Evolutionary conservation across 331 rosid genomes (phyloP), one percentile per base, ranked within the genome.

Genomic region (Rosa hybrid): DNA sequence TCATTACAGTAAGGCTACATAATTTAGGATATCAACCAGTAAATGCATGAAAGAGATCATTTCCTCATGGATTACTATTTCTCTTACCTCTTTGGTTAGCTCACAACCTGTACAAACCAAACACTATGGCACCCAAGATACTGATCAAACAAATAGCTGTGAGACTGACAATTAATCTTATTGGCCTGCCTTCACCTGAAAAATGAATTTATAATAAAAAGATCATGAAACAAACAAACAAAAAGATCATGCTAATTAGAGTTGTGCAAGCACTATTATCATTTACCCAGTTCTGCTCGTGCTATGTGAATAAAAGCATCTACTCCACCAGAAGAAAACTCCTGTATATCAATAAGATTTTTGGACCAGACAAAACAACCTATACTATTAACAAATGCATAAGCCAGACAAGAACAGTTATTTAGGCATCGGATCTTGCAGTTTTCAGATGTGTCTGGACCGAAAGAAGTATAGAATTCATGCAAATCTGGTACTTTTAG

Each of bases 401-500:
- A 51, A 14, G 56, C 56, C 56, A 51, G 56, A 51, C 56, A 51
- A 51, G 56, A 51, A 51, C n/a, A 51, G 56, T 51, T 51, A 51
- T 51, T 51, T 51, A 51, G 56, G 56, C 56, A 51, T 51, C 56
- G n/a, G 56, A 51, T 51, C 56, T 51, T 51, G 56, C 18, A 51
- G 56, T 51, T 4, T 51, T 14, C 56, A 42, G 60, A 20, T 54
- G 21, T 20, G 9, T 18, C 60, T 0, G 46, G 16, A 34, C 17
- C 8, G 3, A 23, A 9, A 17, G 14, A 7, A 2, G 7, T 14
- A 7, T 73, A 46, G 12, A 45, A 70, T 17, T 59, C 67, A 62
- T 81, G 64, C 62, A 46, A 77, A 71, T 81, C 84, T 17, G 84
- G 78, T 16, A 76, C 46, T 20, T 81, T 81, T 4, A 81, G 11